Base-by-base conservation (phyloP, 2,329 filamentous ascomycete species). In the Arthroderma sp. region DNA sequence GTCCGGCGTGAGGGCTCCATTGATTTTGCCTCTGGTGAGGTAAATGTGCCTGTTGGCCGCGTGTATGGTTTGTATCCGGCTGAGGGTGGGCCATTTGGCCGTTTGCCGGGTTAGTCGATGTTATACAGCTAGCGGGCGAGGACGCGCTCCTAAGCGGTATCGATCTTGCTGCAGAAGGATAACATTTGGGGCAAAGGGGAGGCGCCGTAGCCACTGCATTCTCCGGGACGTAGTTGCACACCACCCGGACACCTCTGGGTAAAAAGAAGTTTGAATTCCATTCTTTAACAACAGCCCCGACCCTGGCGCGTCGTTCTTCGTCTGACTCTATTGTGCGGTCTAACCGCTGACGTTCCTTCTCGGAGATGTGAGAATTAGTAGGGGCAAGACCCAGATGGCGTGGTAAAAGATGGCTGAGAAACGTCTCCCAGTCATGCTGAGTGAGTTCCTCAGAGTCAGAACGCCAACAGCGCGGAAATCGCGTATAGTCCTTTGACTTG, bases 221-320 rank as follows among this genome's bases (percentile, higher is more conserved):
- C 43, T 64, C 56, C 2, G 55, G 55, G 10, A 63, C 56, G 51
- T 66, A 66, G 15, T 56, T 51, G 54, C 57, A 61, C 5, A 55
- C 50, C 31, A 68, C 56, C 3, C 53, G 53, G 22, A 59, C 55
- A 10, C 55, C 59, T 36, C 66, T 61, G 6, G 57, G 60, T 9
- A 54, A 55, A 40, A 69, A 69, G 42, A 68, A 68, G 33, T 55
- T 58, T 38, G 60, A 53, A 47, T 69, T 68, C 66, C 66, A 69
- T 50, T 69, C 66, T 4, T 54, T 54, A 34, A 66, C 56, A 9
- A 68, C 65, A 2, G 63, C 60, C 6, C 58, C 46, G 30, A 68
- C 61, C 11, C 63, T 61, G 11, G 54, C 53, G 40, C 48, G 53
- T n/a, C 66, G 60, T 45, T 66, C 57, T 28, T 64, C 61, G 40